These are phyloP conservation scores for Ganoderma multipileum DNA, from an alignment of 1,284 basidiomycete genomes.

Conservation along the genomic window DNA sequence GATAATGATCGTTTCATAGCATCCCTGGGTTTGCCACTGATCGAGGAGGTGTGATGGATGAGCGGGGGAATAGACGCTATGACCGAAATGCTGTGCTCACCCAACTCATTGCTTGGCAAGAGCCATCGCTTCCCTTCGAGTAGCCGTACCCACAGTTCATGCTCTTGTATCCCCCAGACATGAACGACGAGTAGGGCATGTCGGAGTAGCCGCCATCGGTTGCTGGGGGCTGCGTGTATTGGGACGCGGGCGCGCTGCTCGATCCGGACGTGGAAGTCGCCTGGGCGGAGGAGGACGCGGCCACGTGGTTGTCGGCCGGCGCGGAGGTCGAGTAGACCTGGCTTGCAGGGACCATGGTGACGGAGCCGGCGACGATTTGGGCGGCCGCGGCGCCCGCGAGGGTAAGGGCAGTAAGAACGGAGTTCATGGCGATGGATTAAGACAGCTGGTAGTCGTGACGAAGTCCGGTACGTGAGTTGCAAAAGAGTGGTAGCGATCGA, in stretches of 20 bases:
- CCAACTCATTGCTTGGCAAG: constrained; percentile 62
- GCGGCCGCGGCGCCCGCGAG: constrained; percentile 61
- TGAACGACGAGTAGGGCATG: constrained; percentile 67
- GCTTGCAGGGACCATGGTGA: constrained; percentile 52
- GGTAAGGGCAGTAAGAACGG: constrained; percentile 62
- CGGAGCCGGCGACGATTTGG: constrained; percentile 58
- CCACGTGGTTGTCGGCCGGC: constrained; percentile 25
- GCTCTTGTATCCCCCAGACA: constrained; percentile 65
- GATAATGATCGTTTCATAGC: constrained; percentile 73
- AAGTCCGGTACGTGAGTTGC: constrained; percentile 46
- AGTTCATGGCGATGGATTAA: constrained; percentile 60
- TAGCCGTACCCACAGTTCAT: constrained; percentile 75
- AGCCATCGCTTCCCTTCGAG: constrained; percentile 58
- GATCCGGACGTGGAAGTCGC: constrained; percentile 26
- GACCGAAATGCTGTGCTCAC: constrained; percentile 43
- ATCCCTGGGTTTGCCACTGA: constrained; percentile 54
- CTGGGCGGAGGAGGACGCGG: constrained; percentile 21
- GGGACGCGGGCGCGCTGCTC: constrained; percentile 42
- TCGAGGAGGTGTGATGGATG: constrained; percentile 9
- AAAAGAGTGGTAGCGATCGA: constrained; percentile 68
- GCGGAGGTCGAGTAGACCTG: constrained; percentile 27
- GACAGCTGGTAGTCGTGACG: constrained; percentile 32
- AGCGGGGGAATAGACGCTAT: not conserved
- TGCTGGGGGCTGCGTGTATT: constrained; percentile 51
- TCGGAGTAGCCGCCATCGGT: constrained; percentile 48